Base-by-base conservation (phyloP, 169 alveolate genomes). In the Cryptosporidium bovis region DNA sequence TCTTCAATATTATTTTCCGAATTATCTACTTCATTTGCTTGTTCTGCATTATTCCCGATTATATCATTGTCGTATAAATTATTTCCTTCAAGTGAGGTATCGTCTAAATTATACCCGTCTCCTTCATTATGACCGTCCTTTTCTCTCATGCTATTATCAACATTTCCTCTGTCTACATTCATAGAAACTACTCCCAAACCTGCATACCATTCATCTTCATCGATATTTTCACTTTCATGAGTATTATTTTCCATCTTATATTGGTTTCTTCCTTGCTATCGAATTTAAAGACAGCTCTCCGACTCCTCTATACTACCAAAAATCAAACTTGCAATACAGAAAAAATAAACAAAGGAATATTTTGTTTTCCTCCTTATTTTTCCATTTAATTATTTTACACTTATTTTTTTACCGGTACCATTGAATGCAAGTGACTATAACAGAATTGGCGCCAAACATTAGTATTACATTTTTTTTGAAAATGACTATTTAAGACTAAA, bases 161-260 rank as follows among this genome's bases (percentile, higher is more conserved):
- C 1, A 20, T 16, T 29, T 31, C 62, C 24, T 50, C 56, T 77
- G 6, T 77, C 87, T 10, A 64, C 29, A 15, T 58, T 46, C 18
- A 77, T 10, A 10, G 87, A 64, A 62, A 77, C 87, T 29, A 77
- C 87, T 60, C 87, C 87, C 50, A 77, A 60, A 24, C 87, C 87
- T 62, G 87, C 87, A 77, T 77, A 77, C 87, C 87, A 77, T 27
- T 77, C 87, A 62, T 77, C 87, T 13, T 77, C 87, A 60, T 77
- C 87, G 20, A 77, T 77, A 34, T 34, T 77, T 36, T 77, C 87
- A 20, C 64, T 34, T 40, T 77, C 87, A 18, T 62, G 51, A 53
- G 29, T 53, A 51, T 46, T 66, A 56, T 69, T 69, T 12, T 53
- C 83, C 83, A 69, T 69, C n/a, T 69, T 53, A 66, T 16, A 51